Evolutionary conservation across 192 early-diverging fungal genomes (phyloP), one percentile per base, ranked within the genome.

Genomic region (Coemansia asiatica): DNA sequence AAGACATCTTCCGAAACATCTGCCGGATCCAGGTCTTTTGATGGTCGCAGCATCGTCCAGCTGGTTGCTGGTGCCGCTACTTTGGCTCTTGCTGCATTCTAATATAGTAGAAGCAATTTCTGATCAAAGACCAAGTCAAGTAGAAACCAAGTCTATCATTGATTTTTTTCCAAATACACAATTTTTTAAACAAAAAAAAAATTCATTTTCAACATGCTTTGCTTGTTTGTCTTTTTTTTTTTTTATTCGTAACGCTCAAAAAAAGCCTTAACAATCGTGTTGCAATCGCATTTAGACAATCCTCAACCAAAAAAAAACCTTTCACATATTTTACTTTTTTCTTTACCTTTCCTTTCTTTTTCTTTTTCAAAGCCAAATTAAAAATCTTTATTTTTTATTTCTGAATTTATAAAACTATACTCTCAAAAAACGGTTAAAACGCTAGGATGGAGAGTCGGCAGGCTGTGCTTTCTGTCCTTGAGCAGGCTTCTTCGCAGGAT

Each of bases 401-500:
- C 23, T 23, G 6, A 53, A 53, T 53, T 53, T 23, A 50, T 4
- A 9, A 6, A 27, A 22, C 22, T 10, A 22, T 23, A 10, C 8
- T 27, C 50, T 53, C 9, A 36, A 13, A 18, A 10, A 35, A 47
- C 23, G 2, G 18, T 53, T 16, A 18, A 10, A 35, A 47, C 23
- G 2, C 19, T 18, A 12, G n/a, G 44, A 65, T 65, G 64, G 50
- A 62, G 16, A 56, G 19, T 28, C 59, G 68, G 25, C 76, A 70
- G 55, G 33, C 66, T n/a, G 63, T 74, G 15, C 25, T 88, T 31
- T 44, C 56, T 21, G 79, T 85, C 16, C 79, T 92, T 21, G 71
- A 81, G 27, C 79, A 89, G 54, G 89, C 87, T 15, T 76, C 90
- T 18, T 93, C 91, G 9, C 89, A 89, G 62, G 85, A 90, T 29